These are phyloP conservation scores for Blastocystis sp. DNA, from an alignment of 352 stramenopile genomes.

Conservation along the genomic window DNA sequence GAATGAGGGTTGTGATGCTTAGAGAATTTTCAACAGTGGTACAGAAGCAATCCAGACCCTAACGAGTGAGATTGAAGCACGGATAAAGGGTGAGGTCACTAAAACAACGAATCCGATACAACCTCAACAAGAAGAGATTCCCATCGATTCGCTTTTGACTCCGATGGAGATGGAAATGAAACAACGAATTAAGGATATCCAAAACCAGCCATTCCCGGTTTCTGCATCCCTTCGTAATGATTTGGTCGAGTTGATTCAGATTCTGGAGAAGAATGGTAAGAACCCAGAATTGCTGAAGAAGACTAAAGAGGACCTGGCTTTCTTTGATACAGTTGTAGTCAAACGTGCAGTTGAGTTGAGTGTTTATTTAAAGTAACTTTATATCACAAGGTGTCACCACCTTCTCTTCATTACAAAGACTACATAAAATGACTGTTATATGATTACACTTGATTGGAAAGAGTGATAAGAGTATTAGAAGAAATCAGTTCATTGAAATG, in stretches of 20 bases:
- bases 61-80: neutral
- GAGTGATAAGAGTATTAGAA: neutral
- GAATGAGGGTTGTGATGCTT: neutral
- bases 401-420: neutral
- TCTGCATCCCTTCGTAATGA: neutral
- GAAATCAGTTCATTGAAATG: neutral
- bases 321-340: slow-evolving; percentile 23
- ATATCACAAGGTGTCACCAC: neutral
- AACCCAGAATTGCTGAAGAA: slow-evolving; percentile 39
- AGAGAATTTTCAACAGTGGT: slow-evolving; percentile 14
- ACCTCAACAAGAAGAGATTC: neutral
- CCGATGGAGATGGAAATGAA: neutral
- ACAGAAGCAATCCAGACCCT: slow-evolving; percentile 2
- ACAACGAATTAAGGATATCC: neutral
- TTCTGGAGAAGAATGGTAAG: slow-evolving; percentile 20
- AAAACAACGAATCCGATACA: neutral
- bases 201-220: neutral
- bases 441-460: neutral
- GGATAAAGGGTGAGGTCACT: neutral
- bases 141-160: neutral
- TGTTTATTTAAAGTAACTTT: slow-evolving; percentile 10
- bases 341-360: neutral
- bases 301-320: slow-evolving; percentile 7
- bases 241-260: neutral
- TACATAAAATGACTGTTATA: neutral